Percentiles rank a stretch among this genome's conserved stretches.
Conservation (phyloP, 345 rosid genomes). For the Eucalyptus curtisii region DNA sequence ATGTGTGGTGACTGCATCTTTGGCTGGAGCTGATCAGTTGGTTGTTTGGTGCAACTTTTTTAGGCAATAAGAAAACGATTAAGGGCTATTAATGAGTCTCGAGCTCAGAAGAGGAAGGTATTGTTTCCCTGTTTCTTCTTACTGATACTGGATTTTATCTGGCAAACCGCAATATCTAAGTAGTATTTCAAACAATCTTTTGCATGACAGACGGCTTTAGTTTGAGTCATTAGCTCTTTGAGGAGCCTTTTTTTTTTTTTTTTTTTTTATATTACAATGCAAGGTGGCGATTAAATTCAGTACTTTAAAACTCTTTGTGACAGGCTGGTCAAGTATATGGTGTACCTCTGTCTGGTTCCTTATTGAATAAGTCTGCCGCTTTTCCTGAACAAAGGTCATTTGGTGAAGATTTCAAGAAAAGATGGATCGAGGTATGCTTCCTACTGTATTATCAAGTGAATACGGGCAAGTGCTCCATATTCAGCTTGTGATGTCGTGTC, state of each 20-base stretch:
- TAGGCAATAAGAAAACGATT: slow-evolving; percentile 80
- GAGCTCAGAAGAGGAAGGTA: slow-evolving; percentile 97
- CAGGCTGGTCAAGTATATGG: slow-evolving; percentile 99
- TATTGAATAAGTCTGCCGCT: slow-evolving; percentile 61
- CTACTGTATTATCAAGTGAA: background rate
- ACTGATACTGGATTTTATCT: background rate
- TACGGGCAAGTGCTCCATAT: background rate
- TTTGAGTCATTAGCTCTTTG: background rate
- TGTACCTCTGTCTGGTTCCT: slow-evolving; percentile 80
- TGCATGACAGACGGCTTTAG: background rate
- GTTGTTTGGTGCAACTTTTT: background rate
- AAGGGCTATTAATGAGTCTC: slow-evolving; percentile 95
- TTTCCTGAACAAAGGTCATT: slow-evolving; percentile 81
- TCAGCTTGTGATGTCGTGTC: background rate
- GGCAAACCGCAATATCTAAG: background rate
- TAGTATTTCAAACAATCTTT: background rate
- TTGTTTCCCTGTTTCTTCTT: background rate
- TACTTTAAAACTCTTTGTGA: slow-evolving; percentile 1
- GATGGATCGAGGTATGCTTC: slow-evolving; percentile 85
- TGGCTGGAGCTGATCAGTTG: background rate
- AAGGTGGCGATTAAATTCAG: background rate
- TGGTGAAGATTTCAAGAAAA: slow-evolving; percentile 77
- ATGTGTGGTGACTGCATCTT: background rate
- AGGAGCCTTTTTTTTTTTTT: background rate
- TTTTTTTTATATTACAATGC: background rate